Conservation (phyloP, 2,329 filamentous ascomycete genomes). For the Alternaria sp. region DNA sequence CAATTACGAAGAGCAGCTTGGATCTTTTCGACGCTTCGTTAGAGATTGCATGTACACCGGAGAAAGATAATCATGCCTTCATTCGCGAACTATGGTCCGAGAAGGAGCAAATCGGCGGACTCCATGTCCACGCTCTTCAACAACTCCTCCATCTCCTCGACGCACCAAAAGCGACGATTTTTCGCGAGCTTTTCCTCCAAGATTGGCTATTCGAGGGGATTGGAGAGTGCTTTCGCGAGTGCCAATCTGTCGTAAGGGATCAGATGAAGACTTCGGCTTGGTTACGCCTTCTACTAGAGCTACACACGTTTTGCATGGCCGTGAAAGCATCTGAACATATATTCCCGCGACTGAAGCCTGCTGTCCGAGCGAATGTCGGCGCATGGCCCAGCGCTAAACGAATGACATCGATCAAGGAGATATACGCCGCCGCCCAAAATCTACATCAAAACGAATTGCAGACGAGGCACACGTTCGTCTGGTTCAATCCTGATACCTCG, state of each 20-base stretch:
- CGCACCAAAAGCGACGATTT: slow-evolving; percentile 11
- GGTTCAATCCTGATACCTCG: background rate
- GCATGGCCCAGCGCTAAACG: background rate
- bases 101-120: slow-evolving; percentile 21
- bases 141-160: slow-evolving; percentile 25
- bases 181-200: slow-evolving; percentile 24
- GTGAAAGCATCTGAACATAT: slow-evolving; percentile 24
- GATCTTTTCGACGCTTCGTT: slow-evolving; percentile 30
- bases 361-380: background rate
- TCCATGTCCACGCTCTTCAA: slow-evolving; percentile 24
- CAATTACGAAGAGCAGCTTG: slow-evolving; percentile 26
- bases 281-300: slow-evolving; percentile 25
- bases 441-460: background rate
- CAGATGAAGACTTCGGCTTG: slow-evolving; percentile 28
- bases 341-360: slow-evolving; percentile 4
- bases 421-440: slow-evolving; percentile 16
- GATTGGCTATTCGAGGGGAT: slow-evolving; percentile 30
- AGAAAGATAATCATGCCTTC: slow-evolving; percentile 13
- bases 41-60: slow-evolving; percentile 18
- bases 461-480: background rate
- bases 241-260: slow-evolving; percentile 22
- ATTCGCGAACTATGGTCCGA: slow-evolving; percentile 18
- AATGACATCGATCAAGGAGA: slow-evolving; percentile 19
- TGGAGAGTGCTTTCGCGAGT: slow-evolving; percentile 31
- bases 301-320: slow-evolving; percentile 26